Base-by-base conservation (phyloP, 371 early-diverging fungal genomes). In the Lichtheimia corymbifera region DNA sequence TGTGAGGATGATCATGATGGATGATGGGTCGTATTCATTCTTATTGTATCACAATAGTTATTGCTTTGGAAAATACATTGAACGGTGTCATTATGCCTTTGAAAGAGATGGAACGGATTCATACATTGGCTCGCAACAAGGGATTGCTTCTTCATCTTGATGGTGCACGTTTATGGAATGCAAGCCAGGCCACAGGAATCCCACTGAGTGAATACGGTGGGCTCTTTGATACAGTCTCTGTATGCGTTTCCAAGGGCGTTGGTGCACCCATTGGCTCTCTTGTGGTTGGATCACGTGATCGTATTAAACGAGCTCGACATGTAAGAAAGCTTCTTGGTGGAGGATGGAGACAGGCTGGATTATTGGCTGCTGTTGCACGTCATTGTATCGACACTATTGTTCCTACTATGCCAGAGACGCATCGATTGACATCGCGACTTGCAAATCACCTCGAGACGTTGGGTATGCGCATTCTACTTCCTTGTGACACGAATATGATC, bases 91-190 rank as follows among this genome's bases (percentile, higher is more conserved):
- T 93, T 50, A 85, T 93, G 77, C 93, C 93, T 1, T 49, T 91
- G 7, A 85, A 87, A 45, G 92, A 93, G 50, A 85, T 93, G 27
- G 62, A 65, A 27, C 68, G 80, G 50, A 93, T 96, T 57, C 73
- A 80, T 2, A 71, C 63, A 13, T 60, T 91, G 17, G 89, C 88
- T 0, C 67, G 72, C 6, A 68, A 76, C 7, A 58, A 83, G 15
- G 78, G 68, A 3, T 62, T 93, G 18, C 75, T 71, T 45, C 74
- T 94, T 49, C 97, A 97, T 59, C 44, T 96, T 44, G 97, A 97
- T 64, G 97, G 97, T 3, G 92, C 97, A 14, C 74, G 97, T 58
- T 73, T 96, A 30, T 97, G 97, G 97, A 92, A 96, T 64, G 97
- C 97, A 2, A 74, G 79, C 17, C 80, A 83, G 20, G 88, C 75